A percentile compares a stretch with the other conserved stretches of the same genome.
Conservation (phyloP, 75 land plant genomes). For the Pinus albicaulis region DNA sequence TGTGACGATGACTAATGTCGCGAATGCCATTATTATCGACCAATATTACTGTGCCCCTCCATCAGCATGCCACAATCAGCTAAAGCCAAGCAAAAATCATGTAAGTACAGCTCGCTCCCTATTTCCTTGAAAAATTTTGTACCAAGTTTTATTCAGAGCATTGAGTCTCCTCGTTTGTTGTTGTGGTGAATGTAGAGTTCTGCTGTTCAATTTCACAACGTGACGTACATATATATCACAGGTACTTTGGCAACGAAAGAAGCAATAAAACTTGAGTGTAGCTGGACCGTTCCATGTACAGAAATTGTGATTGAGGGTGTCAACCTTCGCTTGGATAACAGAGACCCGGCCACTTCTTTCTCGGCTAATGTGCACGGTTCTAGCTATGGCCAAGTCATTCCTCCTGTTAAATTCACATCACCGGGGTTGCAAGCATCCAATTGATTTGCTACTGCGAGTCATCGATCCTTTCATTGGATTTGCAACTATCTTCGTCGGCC, state of each 20-base stretch:
- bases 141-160: background rate
- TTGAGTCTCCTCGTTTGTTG: background rate
- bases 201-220: slow-evolving; percentile 35
- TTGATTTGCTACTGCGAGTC: too few species aligned
- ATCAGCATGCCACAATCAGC: background rate
- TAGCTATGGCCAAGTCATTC: background rate
- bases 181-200: slow-evolving; percentile 23
- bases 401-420: background rate
- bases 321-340: background rate
- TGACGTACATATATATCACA: slow-evolving; percentile 32
- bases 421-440: too few species aligned
- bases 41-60: slow-evolving; percentile 29
- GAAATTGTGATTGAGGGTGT: slow-evolving; percentile 3
- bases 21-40: slow-evolving; percentile 27
- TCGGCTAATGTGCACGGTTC: background rate
- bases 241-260: slow-evolving; percentile 30
- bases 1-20: slow-evolving; percentile 12
- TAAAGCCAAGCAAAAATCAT: background rate
- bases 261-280: slow-evolving; percentile 41
- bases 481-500: too few species aligned
- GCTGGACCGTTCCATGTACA: slow-evolving; percentile 34
- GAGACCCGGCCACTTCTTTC: background rate
- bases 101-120: too few species aligned
- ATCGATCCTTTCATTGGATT: too few species aligned
- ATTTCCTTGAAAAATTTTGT: background rate